Percentiles rank a stretch among this genome's conserved stretches.
phyloP scores from a whole-genome alignment of 1,284 basidiomycete genomes.

The Malassezia sympodialis region DNA sequence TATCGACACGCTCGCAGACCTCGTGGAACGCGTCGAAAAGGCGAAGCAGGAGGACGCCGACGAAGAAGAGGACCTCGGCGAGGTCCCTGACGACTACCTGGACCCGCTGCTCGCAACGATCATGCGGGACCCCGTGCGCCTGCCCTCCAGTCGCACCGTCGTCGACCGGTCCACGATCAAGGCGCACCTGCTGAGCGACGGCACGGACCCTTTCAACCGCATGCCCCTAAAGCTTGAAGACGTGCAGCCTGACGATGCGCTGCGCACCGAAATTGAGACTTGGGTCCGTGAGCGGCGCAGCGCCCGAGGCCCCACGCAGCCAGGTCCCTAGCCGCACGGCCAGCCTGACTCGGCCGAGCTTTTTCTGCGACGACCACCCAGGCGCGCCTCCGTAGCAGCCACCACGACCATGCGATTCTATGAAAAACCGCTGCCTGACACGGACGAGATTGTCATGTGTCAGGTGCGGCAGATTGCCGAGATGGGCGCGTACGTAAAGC shows the following conservation, averaged over 20 bases:
- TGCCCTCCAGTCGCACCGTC: slow-evolving; percentile 71
- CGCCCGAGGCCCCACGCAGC: not conserved
- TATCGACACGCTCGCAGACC: slow-evolving; percentile 61
- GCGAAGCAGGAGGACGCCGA: slow-evolving; percentile 65
- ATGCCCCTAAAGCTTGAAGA: slow-evolving; percentile 50
- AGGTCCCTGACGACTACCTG: slow-evolving; percentile 88
- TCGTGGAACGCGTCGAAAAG: slow-evolving; percentile 76
- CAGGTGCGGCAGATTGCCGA: slow-evolving; percentile 98
- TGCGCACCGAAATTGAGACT: slow-evolving; percentile 34
- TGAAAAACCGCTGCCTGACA: slow-evolving; percentile 50
- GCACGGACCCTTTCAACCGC: slow-evolving; percentile 55
- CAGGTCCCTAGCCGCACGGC: not conserved
- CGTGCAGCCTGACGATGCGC: slow-evolving; percentile 34
- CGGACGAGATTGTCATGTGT: slow-evolving; percentile 97
- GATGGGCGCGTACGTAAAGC: slow-evolving; percentile 98
- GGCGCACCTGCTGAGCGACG: slow-evolving; percentile 80
- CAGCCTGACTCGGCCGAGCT: slow-evolving; percentile 7
- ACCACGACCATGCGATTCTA: slow-evolving; percentile 42
- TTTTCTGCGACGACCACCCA: not conserved
- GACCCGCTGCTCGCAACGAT: slow-evolving; percentile 81
- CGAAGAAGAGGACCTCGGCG: slow-evolving; percentile 78
- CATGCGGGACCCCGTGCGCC: slow-evolving; percentile 88
- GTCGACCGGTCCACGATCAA: slow-evolving; percentile 91
- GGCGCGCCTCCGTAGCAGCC: not conserved
- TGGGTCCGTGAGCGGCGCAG: slow-evolving; percentile 27